These are phyloP conservation scores for Pyronema domesticum DNA, from an alignment of 495 filamentous ascomycete species.

Conservation along the genomic window DNA sequence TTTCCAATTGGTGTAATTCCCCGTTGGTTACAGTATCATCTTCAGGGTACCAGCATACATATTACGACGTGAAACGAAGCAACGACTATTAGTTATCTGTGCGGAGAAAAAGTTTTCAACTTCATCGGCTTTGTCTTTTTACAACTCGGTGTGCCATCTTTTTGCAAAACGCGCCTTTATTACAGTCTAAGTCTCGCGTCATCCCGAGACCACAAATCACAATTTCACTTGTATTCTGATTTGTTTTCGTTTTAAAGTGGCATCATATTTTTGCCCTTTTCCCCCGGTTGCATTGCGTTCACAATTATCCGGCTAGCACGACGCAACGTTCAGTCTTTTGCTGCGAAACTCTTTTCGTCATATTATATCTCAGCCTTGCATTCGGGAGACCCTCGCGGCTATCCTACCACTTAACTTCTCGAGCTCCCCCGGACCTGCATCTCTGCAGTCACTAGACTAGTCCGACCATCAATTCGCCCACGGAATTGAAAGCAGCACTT, in stretches of 20 bases:
- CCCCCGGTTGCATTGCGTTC: background rate
- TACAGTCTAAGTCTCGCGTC: background rate
- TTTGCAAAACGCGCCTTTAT: background rate
- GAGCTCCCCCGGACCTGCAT: constrained; percentile 1
- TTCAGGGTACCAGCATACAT: constrained; percentile 6
- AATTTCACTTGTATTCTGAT: background rate
- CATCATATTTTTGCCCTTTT: background rate
- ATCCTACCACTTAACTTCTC: background rate
- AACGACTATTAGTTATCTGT: constrained; percentile 26
- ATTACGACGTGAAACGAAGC: constrained; percentile 44
- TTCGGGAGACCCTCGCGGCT: background rate
- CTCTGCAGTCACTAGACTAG: background rate
- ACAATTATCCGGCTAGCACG: background rate
- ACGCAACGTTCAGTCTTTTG: background rate
- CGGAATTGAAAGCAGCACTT: background rate
- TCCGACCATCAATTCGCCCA: background rate
- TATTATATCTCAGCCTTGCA: background rate
- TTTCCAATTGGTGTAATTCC: constrained; percentile 12
- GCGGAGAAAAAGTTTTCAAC: constrained; percentile 1
- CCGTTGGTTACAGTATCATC: background rate
- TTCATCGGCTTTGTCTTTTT: background rate
- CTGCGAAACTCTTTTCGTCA: background rate
- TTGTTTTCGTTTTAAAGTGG: background rate
- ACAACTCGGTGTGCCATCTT: constrained; percentile 2
- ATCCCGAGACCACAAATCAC: background rate